Percentiles rank a stretch among this genome's conserved stretches.
These are phyloP conservation scores for Clavispora asparagi DNA, from an alignment of 805 yeast species.

Conservation along the genomic window DNA sequence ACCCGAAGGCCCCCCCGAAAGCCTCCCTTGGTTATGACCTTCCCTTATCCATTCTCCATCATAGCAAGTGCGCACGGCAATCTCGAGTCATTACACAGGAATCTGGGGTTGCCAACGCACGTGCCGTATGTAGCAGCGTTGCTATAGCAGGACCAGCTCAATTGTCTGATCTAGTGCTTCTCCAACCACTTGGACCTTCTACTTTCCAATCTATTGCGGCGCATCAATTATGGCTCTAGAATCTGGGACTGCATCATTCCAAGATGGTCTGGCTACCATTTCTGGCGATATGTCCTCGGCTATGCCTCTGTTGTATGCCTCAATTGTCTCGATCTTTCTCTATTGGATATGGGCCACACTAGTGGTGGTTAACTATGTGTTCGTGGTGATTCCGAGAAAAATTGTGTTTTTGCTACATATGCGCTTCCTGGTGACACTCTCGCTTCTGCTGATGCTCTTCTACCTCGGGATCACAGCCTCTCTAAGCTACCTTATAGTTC, in stretches of 20 bases:
- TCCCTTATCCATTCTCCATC: too few relatives aligned
- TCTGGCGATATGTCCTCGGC: conserved; percentile 2
- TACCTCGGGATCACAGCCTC: conserved; percentile 24
- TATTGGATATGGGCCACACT: conserved; percentile 18
- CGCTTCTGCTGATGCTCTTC: conserved; percentile 43
- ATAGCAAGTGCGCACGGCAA: not conserved
- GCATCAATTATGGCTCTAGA: not conserved
- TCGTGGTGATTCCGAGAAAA: conserved; percentile 8
- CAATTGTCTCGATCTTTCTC: conserved; percentile 3
- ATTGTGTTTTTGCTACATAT: conserved; percentile 30
- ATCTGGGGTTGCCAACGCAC: not conserved
- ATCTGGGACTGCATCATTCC: not conserved
- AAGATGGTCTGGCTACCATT: not conserved
- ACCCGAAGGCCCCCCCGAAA: too few relatives aligned
- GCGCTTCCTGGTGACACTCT: conserved; percentile 46
- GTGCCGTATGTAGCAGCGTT: conserved; percentile 6
- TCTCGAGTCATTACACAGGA: conserved; percentile 1
- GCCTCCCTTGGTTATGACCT: too few relatives aligned
- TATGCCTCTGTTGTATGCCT: not conserved
- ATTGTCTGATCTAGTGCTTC: conserved; percentile 4
- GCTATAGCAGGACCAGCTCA: conserved; percentile 8
- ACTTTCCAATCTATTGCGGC: not conserved
- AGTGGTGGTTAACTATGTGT: conserved; percentile 11
- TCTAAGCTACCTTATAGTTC: conserved; percentile 42
- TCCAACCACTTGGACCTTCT: not conserved